phyloP scores from a whole-genome alignment of 257 asterid species.

The Nyctanthes arbortristis region DNA sequence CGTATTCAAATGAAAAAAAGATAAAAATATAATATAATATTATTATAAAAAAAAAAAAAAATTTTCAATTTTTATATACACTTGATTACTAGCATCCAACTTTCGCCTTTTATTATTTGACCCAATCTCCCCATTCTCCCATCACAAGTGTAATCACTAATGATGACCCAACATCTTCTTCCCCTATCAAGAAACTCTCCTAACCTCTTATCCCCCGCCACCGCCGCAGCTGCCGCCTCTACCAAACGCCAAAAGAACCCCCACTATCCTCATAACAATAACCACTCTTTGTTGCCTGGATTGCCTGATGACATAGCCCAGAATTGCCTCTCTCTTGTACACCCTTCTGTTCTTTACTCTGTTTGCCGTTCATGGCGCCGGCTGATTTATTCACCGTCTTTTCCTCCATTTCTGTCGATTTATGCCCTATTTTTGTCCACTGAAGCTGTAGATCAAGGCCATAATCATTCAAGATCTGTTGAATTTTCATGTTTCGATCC shows the following conservation, averaged over 20 bases:
- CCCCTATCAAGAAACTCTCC: too few species aligned
- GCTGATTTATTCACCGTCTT: conserved; percentile 66
- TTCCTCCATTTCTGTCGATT: conserved; percentile 72
- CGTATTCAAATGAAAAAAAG: too few species aligned
- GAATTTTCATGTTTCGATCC: conserved; percentile 66
- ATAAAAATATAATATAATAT: too few species aligned
- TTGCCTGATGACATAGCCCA: conserved; percentile 76
- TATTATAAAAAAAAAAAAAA: not conserved
- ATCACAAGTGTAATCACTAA: conserved; percentile 8
- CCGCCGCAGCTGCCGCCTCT: conserved; percentile 15
- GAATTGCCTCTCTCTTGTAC: conserved; percentile 54
- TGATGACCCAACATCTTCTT: not conserved
- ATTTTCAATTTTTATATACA: not conserved
- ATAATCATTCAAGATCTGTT: conserved; percentile 16
- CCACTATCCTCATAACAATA: conserved; percentile 22
- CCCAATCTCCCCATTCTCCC: conserved; percentile 15
- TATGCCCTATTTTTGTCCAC: conserved; percentile 44
- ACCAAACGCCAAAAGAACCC: conserved; percentile 30
- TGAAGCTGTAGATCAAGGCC: not conserved
- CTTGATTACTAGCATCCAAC: conserved; percentile 42
- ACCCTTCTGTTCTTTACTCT: conserved; percentile 54
- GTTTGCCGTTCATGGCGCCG: conserved; percentile 78
- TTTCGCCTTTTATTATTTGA: conserved; percentile 54
- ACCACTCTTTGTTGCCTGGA: conserved; percentile 57
- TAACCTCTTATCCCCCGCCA: conserved; percentile 9